Evolutionary conservation across 768 basidiomycete genomes (phyloP), one percentile per base, ranked within the genome.

Genomic region (Phlegmacium glaucopus): DNA sequence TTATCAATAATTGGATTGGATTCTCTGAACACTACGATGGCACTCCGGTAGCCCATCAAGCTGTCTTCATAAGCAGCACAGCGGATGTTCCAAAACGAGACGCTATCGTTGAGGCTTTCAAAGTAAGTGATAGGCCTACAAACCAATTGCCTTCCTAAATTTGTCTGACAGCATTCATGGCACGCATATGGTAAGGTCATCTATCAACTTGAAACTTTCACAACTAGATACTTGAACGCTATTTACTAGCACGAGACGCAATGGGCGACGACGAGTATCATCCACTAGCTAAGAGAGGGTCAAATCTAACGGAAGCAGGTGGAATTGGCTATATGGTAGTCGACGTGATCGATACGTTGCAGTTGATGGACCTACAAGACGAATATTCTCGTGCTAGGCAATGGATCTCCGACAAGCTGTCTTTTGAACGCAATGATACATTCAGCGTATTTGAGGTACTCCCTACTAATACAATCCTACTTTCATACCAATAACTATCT

Each of bases 211-310:
- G 26, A 26, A 42, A 57, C 28, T 15, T 41, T 41, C 5, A 42
- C 25, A 37, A 27, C 27, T 34, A 22, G n/a, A n/a, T 32, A 4
- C 18, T 18, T 16, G 9, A 43, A 45, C 30, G n/a, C 5, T 11
- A 11, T 30, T 38, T 26, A 28, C 5, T 68, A 93, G 92, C 93
- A 69, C 71, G 81, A 39, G 83, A 96, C 62, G 94, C 94, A 2
- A 93, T 91, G 82, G 94, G 94, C 1, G 77, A 77, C 47, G 93
- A 96, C 69, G 90, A 95, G 64, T 96, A 92, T 58, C 91, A 95
- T 58, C 94, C 94, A 0, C 75, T 98, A 17, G 77, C 77, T 44
- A 75, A 75, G 41, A 68, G 66, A 22, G 94, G 94, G 4, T 77
- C 80, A 8, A 93, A 98, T 63, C 74, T 98, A 25, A 86, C 88